Evolutionary conservation across 2,329 filamentous ascomycete species (phyloP), one percentile per base, ranked within the genome.

Genomic region (Emmonsia crescens): DNA sequence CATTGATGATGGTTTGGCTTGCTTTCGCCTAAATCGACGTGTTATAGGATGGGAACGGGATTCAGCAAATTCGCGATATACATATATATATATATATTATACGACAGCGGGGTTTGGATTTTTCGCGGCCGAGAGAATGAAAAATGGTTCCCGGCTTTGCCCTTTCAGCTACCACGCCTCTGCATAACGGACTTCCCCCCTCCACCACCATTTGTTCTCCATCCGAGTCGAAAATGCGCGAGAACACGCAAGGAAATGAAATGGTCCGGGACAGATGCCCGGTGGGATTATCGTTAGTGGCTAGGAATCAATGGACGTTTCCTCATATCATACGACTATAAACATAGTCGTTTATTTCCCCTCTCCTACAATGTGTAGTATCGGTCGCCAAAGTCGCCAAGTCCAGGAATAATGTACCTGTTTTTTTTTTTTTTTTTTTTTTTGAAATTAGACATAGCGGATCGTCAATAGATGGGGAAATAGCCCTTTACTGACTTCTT

Each of bases 321-420:
- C 33, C 5, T 36, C n/a, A 24, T 16, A 36, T 21, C 3, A 55
- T 16, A 21, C 8, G 55, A 46, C 21, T 46, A 42, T 57, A 38
- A 33, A 46, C 31, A 44, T 29, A 27, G 19, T 31, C 21, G n/a
- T 40, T 40, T 2, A n/a, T 31, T 44, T 44, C 33, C 19, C 12
- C 24, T 12, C 24, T 40, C 33, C 75, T 79, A 96, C 75, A 96
- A 84, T 61, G 93, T 96, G 76, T 96, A 97, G 77, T 94, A 97
- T 66, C 93, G 83, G 74, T 97, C 93, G 63, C 93, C 93, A 75
- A 97, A 97, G 74, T 97, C 93, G 67, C 93, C 93, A 21, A 97
- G 82, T 33, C 93, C 93, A 33, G 93, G 93, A 60, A 96, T 85
- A 71, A 97, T 97, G 74, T 96, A 97, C 75, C 93, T 97, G 73